These are phyloP conservation scores for Trapa bicornis DNA, from an alignment of 345 rosid genomes.

Conservation along the genomic window DNA sequence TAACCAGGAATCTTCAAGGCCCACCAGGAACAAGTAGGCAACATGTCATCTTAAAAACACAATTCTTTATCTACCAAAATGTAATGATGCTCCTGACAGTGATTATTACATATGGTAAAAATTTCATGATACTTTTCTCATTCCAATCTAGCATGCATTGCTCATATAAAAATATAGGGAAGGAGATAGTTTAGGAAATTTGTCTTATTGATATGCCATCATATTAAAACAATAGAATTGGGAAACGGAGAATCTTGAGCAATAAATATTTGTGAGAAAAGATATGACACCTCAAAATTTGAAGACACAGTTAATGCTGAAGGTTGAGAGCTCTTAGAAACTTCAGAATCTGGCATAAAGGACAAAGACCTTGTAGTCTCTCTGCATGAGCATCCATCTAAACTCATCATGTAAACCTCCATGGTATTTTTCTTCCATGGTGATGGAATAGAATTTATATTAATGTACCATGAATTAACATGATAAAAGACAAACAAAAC, in stretches of 20 bases:
- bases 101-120: not conserved
- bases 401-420: not conserved
- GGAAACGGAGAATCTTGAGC: not conserved
- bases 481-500: not conserved
- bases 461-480: not conserved
- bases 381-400: conserved; percentile 25
- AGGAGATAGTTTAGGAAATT: not conserved
- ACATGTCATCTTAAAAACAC: not conserved
- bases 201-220: not conserved
- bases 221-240: not conserved
- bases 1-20: not conserved
- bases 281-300: conserved; percentile 54
- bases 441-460: not conserved
- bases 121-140: not conserved
- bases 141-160: not conserved
- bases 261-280: too few species aligned
- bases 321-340: conserved; percentile 33
- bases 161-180: not conserved
- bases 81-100: not conserved
- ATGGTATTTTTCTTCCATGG: not conserved
- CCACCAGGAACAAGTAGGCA: not conserved
- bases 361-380: conserved; percentile 40
- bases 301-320: conserved; percentile 55
- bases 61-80: not conserved
- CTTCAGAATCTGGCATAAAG: conserved; percentile 35